Base-by-base conservation (phyloP, 164 flowering plant genomes). In the Nelumbo lutea region DNA sequence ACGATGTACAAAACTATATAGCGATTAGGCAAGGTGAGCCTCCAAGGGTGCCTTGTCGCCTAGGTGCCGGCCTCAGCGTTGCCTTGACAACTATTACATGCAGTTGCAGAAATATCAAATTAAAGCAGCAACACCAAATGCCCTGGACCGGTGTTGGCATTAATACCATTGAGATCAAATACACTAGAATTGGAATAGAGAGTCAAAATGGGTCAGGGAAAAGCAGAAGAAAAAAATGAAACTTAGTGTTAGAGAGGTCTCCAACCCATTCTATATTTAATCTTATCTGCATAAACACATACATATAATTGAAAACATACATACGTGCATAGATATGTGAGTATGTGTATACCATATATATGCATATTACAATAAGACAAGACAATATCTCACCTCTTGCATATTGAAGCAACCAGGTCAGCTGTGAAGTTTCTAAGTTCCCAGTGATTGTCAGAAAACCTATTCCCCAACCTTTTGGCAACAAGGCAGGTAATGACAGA, bases 401-500 rank as follows among this genome's bases (percentile, higher is more conserved):
- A 96, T 78, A 96, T 88, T 59, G 81, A 81, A 72, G 93, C 91
- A 78, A 88, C 90, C 72, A 96, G 73, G 40, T 79, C 86, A 55
- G 97, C 97, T 6, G 92, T 75, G 80, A 85, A 93, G 77, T 90
- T 81, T 77, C 99, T 81, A 58, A 93, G 96, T 74, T 89, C 93
- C 99, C 97, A 90, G 73, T 96, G 99, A 76, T 88, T 88, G 78
- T 96, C 98, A 2, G 91, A 79, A 68, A 87, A 65, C 62, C 84
- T 87, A 76, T 80, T 84, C 14, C 97, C 97, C 71, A 96, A 76
- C 78, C 88, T 85, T 80, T 81, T 96, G 9, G 92, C 92, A 74
- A 96, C 96, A 74, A 93, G 86, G 85, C 99, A 96, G 56, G 99
- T 96, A 55, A 93, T 82, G 4, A 96, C 84, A 70, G 96, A 85